A percentile compares a stretch with the other conserved stretches of the same genome.
phyloP scores from a whole-genome alignment of 139 green algal genomes.

The Pedinophyceae sp. region DNA sequence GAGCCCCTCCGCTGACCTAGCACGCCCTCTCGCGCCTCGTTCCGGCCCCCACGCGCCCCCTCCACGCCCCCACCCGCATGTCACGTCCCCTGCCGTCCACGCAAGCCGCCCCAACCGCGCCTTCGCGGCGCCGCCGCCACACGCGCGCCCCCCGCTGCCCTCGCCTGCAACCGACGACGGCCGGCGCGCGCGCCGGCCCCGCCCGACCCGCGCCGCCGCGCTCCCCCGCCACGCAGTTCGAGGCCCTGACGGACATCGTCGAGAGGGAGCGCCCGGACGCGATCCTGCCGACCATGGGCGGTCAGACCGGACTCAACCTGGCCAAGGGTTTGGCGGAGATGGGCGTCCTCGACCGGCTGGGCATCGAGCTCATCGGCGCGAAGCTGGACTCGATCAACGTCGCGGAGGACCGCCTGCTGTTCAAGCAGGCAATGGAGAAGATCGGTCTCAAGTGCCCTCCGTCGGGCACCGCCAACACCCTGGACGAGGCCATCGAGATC shows the following conservation, averaged over 20 bases:
- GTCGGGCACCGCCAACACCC: constrained; percentile 15
- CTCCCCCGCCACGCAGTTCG: too few relatives aligned
- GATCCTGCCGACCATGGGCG: constrained; percentile 97
- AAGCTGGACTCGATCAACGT: constrained; percentile 97
- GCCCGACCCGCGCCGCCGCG: too few relatives aligned
- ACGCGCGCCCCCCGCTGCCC: too few relatives aligned
- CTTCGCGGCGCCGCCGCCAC: too few relatives aligned
- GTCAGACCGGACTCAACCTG: constrained; percentile 94
- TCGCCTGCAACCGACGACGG: too few relatives aligned
- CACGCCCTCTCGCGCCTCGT: too few relatives aligned
- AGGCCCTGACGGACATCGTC: background rate
- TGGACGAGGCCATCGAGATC: constrained; percentile 33
- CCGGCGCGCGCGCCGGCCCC: too few relatives aligned
- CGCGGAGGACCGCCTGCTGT: constrained; percentile 91
- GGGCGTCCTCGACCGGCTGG: constrained; percentile 77
- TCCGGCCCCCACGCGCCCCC: too few relatives aligned
- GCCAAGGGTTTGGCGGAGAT: constrained; percentile 81
- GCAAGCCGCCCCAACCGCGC: too few relatives aligned
- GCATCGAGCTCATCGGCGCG: constrained; percentile 93
- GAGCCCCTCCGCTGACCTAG: too few relatives aligned
- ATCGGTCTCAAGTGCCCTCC: constrained; percentile 21
- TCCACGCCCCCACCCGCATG: too few relatives aligned
- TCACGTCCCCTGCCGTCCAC: too few relatives aligned
- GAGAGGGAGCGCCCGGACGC: constrained; percentile 77
- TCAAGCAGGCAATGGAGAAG: constrained; percentile 64